phyloP scores from a whole-genome alignment of 192 early-diverging fungal species.

The Coemansia sp. region DNA sequence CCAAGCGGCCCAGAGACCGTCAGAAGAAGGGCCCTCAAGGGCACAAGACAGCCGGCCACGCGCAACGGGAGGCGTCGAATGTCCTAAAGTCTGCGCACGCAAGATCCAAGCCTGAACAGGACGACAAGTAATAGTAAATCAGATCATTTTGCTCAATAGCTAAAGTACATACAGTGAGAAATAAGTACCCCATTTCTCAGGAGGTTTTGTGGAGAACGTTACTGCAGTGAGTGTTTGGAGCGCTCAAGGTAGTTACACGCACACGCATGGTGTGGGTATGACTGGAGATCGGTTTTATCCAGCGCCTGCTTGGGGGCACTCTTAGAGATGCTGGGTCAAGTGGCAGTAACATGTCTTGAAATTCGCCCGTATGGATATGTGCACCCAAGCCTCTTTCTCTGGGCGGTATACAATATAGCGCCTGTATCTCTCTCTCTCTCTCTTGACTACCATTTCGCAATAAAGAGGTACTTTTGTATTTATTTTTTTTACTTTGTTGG shows the following conservation, averaged over 20 bases:
- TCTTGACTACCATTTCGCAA: neutral
- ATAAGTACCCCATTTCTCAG: neutral
- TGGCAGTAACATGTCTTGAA: slow-evolving; percentile 7
- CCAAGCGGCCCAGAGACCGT: neutral
- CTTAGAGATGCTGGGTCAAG: neutral
- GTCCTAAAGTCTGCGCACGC: neutral
- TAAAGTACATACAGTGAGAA: no score
- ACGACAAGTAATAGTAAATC: neutral
- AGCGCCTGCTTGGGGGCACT: neutral
- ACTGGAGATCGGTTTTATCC: neutral
- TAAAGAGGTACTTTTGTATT: neutral
- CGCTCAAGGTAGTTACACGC: neutral
- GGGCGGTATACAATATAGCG: neutral
- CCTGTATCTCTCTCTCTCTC: neutral
- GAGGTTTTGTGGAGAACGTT: neutral
- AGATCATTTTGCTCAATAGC: neutral
- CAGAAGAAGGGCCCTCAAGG: neutral
- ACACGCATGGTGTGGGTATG: neutral
- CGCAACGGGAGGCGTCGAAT: neutral
- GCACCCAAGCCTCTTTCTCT: neutral
- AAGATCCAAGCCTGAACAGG: neutral
- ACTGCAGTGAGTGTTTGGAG: neutral
- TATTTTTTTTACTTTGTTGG: neutral
- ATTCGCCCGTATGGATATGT: neutral
- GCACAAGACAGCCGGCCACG: neutral